These are phyloP conservation scores for Stentor roeselii DNA, from an alignment of 73 alveolate genomes.

Conservation along the genomic window DNA sequence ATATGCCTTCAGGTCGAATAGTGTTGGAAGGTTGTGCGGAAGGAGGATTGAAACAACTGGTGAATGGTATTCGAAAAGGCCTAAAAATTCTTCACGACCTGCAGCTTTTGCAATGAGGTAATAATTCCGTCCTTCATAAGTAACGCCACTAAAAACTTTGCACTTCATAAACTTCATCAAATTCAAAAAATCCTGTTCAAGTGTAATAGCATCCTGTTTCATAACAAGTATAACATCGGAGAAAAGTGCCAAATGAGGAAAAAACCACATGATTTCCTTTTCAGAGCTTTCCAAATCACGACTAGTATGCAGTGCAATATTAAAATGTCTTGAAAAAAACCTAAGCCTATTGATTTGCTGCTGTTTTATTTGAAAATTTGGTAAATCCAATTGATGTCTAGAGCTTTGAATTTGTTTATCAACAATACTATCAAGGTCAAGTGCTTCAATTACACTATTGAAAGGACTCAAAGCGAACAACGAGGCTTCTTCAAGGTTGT, in stretches of 20 bases:
- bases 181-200: neutral
- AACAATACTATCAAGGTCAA: constrained; percentile 8
- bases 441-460: neutral
- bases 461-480: neutral
- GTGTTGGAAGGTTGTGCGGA: neutral
- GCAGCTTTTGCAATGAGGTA: neutral
- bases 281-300: neutral
- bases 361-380: neutral
- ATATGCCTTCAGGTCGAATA: neutral
- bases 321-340: neutral
- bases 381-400: neutral
- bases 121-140: neutral
- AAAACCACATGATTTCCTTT: neutral
- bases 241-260: neutral
- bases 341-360: constrained; percentile 12
- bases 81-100: neutral
- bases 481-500: neutral
- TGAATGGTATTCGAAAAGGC: neutral
- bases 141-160: neutral
- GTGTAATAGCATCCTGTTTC: neutral
- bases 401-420: neutral
- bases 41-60: neutral
- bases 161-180: neutral
- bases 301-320: neutral
- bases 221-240: neutral